Conservation (phyloP, 2,329 filamentous ascomycete genomes). For the Stagonosporopsis cucurbitacearum region DNA sequence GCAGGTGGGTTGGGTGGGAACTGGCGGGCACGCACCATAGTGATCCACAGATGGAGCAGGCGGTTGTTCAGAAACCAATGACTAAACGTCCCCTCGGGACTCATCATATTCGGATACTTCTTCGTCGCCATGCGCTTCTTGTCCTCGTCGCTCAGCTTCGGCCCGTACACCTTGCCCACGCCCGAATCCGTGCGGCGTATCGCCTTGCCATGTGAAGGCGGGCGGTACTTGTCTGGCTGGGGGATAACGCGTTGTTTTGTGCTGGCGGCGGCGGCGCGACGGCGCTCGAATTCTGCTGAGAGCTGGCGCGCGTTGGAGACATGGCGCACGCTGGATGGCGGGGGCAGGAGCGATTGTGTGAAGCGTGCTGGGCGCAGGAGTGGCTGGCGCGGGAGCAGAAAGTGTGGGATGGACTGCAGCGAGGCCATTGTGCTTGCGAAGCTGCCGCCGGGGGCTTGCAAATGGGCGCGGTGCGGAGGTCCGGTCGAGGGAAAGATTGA, state of each 20-base stretch:
- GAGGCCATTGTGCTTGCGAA: conserved; percentile 37
- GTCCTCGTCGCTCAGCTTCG: conserved; percentile 71
- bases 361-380: conserved; percentile 33
- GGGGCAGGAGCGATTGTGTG: conserved; percentile 20
- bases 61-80: conserved; percentile 84
- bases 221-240: conserved; percentile 87
- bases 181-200: conserved; percentile 61
- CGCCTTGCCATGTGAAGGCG: conserved; percentile 80
- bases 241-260: conserved; percentile 64
- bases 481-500: conserved; percentile 27
- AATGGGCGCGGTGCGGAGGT: conserved; percentile 25
- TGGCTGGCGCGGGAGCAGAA: conserved; percentile 39
- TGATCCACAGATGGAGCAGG: conserved; percentile 80
- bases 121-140: conserved; percentile 68
- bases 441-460: conserved; percentile 17
- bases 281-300: conserved; percentile 38
- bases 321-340: conserved; percentile 33
- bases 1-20: not conserved
- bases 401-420: conserved; percentile 44
- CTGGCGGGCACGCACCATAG: conserved; percentile 79
- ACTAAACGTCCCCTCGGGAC: conserved; percentile 79
- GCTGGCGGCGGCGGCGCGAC: conserved; percentile 42
- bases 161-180: conserved; percentile 73
- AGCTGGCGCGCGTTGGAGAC: conserved; percentile 40
- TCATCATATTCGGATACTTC: conserved; percentile 88